Evolutionary conservation across 768 basidiomycete species (phyloP), one percentile per base, ranked within the genome.

Genomic region (Saitozyma podzolica): DNA sequence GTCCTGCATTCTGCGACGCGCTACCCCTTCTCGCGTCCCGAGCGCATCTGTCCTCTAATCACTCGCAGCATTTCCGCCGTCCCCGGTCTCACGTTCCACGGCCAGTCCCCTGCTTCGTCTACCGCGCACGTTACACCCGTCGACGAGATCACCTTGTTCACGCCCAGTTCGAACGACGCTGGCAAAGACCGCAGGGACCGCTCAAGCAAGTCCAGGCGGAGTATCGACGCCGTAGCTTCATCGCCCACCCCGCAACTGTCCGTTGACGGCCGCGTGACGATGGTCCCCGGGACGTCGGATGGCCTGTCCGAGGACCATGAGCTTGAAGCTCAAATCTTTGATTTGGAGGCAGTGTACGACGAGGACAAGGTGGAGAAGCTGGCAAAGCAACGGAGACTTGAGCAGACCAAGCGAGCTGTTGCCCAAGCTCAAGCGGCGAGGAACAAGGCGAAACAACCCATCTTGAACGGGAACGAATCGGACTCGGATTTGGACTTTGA

Each of bases 11-110:
- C 5, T 29, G 29, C 29, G 29, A 29, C 29, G 29, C 29, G 29
- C 29, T 29, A 29, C 29, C 29, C 29, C 29, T 29, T 29, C 29
- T 5, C 29, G 29, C 29, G 29, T 29, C 2, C 29, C 29, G 29
- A 29, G 29, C 5, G 29, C 5, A 2, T 29, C 5, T 29, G 29
- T 29, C 29, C 29, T 29, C 29, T 29, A 8, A 9, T 2, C 17
- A 41, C 16, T 37, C 17, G 19, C 10, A 40, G 40, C 14, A 53
- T 19, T 14, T 51, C 19, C 37, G 42, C 42, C 53, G 39, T 50
- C n/a, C 64, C 64, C n/a, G 64, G 56, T 14, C 55, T 57, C 13
- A 60, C 62, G n/a, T 29, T 29, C 29, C 58, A 61, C 16, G 43
- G 54, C 29, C 29, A 48, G 7, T 61, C 63, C 14, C 56, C 59